Conservation (phyloP, 139 green algal species). For the Tetradesmus obliquus region DNA sequence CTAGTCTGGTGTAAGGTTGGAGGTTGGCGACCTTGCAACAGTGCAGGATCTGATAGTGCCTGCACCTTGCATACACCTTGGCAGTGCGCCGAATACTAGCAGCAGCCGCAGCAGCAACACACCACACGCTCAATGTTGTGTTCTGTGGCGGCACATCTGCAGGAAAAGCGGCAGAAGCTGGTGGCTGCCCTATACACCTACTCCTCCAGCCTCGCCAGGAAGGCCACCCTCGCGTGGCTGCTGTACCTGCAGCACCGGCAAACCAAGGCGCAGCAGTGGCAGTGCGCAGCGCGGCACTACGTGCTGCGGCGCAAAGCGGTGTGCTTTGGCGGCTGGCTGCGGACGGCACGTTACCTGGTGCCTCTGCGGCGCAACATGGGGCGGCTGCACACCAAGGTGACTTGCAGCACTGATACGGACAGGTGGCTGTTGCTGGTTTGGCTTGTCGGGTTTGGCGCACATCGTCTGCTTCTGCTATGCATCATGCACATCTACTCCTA, state of each 20-base stretch:
- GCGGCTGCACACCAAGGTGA: conserved; percentile 22
- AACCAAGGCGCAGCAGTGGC: neutral
- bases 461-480: neutral
- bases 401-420: neutral
- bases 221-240: conserved; percentile 15
- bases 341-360: conserved; percentile 11
- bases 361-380: neutral
- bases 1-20: too few species aligned
- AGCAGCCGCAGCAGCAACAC: neutral
- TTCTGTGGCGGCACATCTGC: neutral
- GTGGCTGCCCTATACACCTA: conserved; percentile 3
- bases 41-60: too few species aligned
- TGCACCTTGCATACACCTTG: too few species aligned
- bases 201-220: neutral
- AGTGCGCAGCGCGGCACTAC: neutral
- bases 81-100: neutral
- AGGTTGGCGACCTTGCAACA: too few species aligned
- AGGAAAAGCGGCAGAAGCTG: conserved; percentile 34
- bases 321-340: neutral
- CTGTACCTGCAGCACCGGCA: conserved; percentile 7
- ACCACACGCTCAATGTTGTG: neutral
- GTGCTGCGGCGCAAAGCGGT: neutral
- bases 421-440: neutral
- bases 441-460: too few species aligned
- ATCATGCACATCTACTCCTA: neutral